A percentile compares a stretch with the other conserved stretches of the same genome.
Evolutionary conservation across 2,329 filamentous ascomycete species (phyloP).

Genomic region (Colletotrichum salicis): DNA sequence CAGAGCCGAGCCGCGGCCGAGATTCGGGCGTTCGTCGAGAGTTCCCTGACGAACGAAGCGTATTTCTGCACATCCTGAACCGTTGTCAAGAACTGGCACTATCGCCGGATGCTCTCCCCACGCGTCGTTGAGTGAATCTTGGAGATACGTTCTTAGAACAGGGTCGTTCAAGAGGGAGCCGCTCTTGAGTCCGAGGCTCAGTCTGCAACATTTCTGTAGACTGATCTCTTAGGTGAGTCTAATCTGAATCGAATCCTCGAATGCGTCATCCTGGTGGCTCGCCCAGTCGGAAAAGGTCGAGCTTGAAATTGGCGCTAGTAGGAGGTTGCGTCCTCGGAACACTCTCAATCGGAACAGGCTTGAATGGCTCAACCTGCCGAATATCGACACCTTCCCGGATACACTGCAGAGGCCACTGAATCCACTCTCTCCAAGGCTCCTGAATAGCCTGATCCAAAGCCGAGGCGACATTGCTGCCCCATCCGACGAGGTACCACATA

Average conservation of each 20-base stretch:
- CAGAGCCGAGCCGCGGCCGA: too few relatives aligned
- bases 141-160: neutral
- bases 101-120: too few relatives aligned
- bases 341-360: neutral
- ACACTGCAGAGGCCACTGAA: slow-evolving; percentile 29
- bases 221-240: neutral
- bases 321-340: neutral
- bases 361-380: slow-evolving; percentile 4
- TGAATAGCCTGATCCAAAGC: slow-evolving; percentile 27
- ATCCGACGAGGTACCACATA: slow-evolving; percentile 33
- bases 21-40: too few relatives aligned
- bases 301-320: neutral
- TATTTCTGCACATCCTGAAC: too few relatives aligned
- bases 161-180: too few relatives aligned
- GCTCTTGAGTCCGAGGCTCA: neutral
- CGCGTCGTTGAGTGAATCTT: neutral
- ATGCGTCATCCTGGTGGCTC: slow-evolving; percentile 18
- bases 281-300: slow-evolving; percentile 8
- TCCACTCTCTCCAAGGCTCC: slow-evolving; percentile 33
- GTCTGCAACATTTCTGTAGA: neutral
- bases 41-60: too few relatives aligned
- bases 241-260: neutral
- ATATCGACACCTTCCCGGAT: slow-evolving; percentile 29
- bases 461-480: slow-evolving; percentile 20
- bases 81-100: too few relatives aligned